phyloP scores from a whole-genome alignment of 1,139 yeast genomes.

The Candida sp. region DNA sequence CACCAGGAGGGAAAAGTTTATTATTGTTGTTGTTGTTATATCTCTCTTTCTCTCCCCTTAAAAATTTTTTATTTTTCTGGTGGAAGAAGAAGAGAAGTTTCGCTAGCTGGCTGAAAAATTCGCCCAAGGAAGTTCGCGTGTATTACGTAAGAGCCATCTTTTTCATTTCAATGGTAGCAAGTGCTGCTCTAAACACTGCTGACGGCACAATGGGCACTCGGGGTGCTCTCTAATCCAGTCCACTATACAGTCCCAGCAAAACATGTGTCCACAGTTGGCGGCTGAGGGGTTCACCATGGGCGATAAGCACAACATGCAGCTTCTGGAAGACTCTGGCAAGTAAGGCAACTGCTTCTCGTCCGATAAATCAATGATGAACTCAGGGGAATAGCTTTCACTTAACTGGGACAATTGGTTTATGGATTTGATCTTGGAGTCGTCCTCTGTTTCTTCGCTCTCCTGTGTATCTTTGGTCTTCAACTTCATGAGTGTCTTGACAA shows the following conservation, averaged over 20 bases:
- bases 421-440: slow-evolving; percentile 15
- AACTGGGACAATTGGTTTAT: slow-evolving; percentile 24
- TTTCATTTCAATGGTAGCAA: slow-evolving; percentile 63
- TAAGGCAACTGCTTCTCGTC: slow-evolving; percentile 65
- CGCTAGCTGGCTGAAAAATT: no score
- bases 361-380: slow-evolving; percentile 50
- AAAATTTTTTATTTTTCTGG: background rate
- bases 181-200: slow-evolving; percentile 73
- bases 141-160: background rate
- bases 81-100: background rate
- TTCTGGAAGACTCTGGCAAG: slow-evolving; percentile 71
- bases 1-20: background rate
- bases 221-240: slow-evolving; percentile 91
- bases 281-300: slow-evolving; percentile 83
- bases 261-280: slow-evolving; percentile 90
- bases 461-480: slow-evolving; percentile 33
- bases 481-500: slow-evolving; percentile 47
- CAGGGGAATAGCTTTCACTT: slow-evolving; percentile 16
- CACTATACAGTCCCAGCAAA: slow-evolving; percentile 90
- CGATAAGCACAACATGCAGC: slow-evolving; percentile 84
- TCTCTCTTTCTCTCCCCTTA: background rate
- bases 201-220: slow-evolving; percentile 94
- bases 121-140: background rate
- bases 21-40: background rate
- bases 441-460: slow-evolving; percentile 13